A percentile compares a stretch with the other conserved stretches of the same genome.
phyloP scores from a whole-genome alignment of 768 basidiomycete species.

The Lyophyllum semitale region DNA sequence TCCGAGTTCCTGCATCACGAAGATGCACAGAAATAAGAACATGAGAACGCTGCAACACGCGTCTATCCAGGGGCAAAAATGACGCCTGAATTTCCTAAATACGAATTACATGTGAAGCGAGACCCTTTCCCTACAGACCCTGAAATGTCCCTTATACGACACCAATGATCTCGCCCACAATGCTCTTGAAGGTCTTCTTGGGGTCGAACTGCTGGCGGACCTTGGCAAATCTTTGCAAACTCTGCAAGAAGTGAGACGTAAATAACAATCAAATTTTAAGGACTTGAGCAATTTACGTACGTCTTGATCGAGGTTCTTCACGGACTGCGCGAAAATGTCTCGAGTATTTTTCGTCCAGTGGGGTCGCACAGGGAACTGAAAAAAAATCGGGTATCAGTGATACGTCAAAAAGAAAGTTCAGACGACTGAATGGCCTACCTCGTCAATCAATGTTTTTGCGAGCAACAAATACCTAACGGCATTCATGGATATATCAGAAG shows the following conservation, averaged over 20 bases:
- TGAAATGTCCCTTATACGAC: conserved; percentile 22
- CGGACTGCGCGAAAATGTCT: conserved; percentile 24
- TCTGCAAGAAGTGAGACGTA: conserved; percentile 15
- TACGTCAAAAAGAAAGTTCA: background rate
- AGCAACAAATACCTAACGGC: conserved; percentile 15
- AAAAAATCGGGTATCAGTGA: background rate
- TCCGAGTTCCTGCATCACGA: too few species aligned
- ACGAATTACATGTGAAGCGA: background rate
- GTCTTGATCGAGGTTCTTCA: conserved; percentile 34
- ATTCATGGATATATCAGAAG: background rate
- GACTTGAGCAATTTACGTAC: conserved; percentile 19
- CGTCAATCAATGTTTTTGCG: conserved; percentile 30
- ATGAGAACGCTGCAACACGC: too few species aligned
- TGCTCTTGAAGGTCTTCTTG: conserved; percentile 32
- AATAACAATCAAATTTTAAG: conserved; percentile 1
- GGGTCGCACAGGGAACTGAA: conserved; percentile 35
- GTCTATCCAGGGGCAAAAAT: background rate
- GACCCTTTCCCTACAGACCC: background rate
- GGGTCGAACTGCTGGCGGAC: conserved; percentile 35
- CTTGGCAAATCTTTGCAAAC: conserved; percentile 29
- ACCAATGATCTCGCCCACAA: conserved; percentile 38
- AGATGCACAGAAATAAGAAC: too few species aligned
- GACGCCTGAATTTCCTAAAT: background rate
- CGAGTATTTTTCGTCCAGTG: conserved; percentile 41
- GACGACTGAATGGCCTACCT: conserved; percentile 21